phyloP scores from a whole-genome alignment of 2,329 filamentous ascomycete species.

The Exophiala sp. region DNA sequence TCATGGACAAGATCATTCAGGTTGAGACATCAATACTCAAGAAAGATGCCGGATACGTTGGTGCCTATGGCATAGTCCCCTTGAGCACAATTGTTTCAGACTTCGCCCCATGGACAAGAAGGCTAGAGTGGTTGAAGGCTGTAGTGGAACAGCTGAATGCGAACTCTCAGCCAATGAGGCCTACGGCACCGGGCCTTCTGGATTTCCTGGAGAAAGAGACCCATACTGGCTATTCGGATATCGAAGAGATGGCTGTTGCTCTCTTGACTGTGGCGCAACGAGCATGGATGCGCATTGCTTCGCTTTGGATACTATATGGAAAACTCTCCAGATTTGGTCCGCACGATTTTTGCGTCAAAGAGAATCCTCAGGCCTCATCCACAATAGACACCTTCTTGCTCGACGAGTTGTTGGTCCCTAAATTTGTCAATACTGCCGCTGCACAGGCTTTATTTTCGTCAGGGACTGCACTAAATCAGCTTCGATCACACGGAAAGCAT shows the following conservation, averaged over 20 bases:
- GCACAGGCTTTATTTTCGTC: conserved; percentile 86
- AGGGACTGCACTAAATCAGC: conserved; percentile 82
- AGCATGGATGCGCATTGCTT: conserved; percentile 86
- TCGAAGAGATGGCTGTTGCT: conserved; percentile 71
- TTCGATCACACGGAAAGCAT: conserved; percentile 50
- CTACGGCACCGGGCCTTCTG: conserved; percentile 66
- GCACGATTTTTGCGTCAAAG: conserved; percentile 80
- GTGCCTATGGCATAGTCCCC: conserved; percentile 90
- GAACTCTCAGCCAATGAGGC: conserved; percentile 32
- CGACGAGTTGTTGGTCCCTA: conserved; percentile 63
- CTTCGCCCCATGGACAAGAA: conserved; percentile 81
- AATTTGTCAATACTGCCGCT: conserved; percentile 71
- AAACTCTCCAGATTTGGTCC: conserved; percentile 71
- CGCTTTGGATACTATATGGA: conserved; percentile 88
- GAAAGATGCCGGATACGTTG: conserved; percentile 74
- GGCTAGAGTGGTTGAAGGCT: conserved; percentile 81
- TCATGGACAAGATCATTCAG: conserved; percentile 78
- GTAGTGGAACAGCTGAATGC: conserved; percentile 66
- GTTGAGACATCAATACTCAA: conserved; percentile 76
- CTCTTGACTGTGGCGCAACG: conserved; percentile 77
- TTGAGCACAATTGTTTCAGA: conserved; percentile 78
- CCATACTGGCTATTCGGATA: conserved; percentile 83
- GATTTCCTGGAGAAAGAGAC: conserved; percentile 71
- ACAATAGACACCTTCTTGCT: conserved; percentile 51
- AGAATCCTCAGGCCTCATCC: conserved; percentile 37